Base-by-base conservation (phyloP, 345 rosid species). In the Boechera stricta region DNA sequence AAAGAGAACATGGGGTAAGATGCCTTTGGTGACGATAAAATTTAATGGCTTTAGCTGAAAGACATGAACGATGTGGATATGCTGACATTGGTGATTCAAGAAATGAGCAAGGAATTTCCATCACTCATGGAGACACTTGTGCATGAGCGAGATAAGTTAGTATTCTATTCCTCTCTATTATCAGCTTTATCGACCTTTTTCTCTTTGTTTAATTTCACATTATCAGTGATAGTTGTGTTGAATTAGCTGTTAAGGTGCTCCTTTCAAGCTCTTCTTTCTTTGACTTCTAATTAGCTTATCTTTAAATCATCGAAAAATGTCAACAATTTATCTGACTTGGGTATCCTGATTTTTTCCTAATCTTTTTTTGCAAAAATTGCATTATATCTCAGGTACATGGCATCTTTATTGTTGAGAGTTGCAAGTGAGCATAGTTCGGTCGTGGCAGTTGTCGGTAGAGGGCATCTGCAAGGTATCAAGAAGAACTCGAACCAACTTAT, bases 71-170 rank as follows among this genome's bases (percentile, higher is more conserved):
- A 91, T 76, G 86, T 67, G 75, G 99, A 92, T 83, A 88, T 89
- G 97, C 72, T 92, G 83, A 94, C 98, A 54, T 88, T 89, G 66
- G 87, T 88, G 75, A 88, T 95, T 81, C 94, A 92, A 89, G 91
- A 92, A 81, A 90, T 95, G 98, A 92, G 97, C 88, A 92, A 89
- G 83, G 84, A 88, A 68, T 95, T 89, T 78, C 99, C 99, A 45
- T 86, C 96, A 67, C 82, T 92, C 36, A 91, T 89, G 93, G 94
- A 95, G 59, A 89, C 99, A 9, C 96, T 95, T 80, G 96, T 92
- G 44, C 98, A 88, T 76, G 99, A 95, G 76, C 82, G 99, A 69
- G 99, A 95, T 75, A 89, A 91, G 98, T 92, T 74, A 87, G 92
- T 87, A 72, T 67, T 80, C 63, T 69, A 6, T 54, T 44, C 28